Evolutionary conservation across 2,329 filamentous ascomycete species (phyloP).

Genomic region (Pseudofabraea citricarpa): DNA sequence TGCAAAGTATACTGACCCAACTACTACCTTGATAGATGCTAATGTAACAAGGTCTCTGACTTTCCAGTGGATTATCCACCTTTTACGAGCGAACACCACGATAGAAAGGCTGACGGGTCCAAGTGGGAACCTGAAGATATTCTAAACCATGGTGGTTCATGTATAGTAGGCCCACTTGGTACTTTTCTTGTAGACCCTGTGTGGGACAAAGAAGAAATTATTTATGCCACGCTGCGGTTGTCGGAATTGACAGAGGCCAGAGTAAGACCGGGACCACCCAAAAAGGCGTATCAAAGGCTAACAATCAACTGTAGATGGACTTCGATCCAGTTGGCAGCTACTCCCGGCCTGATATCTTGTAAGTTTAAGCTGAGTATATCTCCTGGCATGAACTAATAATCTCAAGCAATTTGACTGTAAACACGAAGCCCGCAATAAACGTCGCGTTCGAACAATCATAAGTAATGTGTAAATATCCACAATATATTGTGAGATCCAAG

Average conservation of each 20-base stretch:
- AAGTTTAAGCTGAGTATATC: conserved; percentile 16
- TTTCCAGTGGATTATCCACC: conserved; percentile 37
- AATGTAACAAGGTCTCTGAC: conserved; percentile 31
- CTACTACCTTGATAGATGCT: background rate
- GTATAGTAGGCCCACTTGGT: conserved; percentile 35
- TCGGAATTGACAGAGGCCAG: conserved; percentile 32
- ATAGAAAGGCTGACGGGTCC: conserved; percentile 32
- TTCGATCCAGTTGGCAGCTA: conserved; percentile 38
- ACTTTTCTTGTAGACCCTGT: conserved; percentile 33
- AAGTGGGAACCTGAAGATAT: conserved; percentile 33
- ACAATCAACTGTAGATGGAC: conserved; percentile 31
- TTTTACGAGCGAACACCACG: conserved; percentile 32
- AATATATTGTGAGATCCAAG: too few relatives aligned
- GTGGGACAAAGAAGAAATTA: conserved; percentile 34
- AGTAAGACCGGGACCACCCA: conserved; percentile 18
- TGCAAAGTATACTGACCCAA: conserved; percentile 25
- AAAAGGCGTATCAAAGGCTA: background rate
- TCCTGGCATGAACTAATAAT: background rate
- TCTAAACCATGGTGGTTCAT: conserved; percentile 35
- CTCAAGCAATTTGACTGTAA: background rate
- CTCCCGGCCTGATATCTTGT: conserved; percentile 36
- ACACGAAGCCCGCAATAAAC: background rate
- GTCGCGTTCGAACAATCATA: background rate
- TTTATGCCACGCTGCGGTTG: conserved; percentile 32
- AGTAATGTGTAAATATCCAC: too few relatives aligned